Base-by-base conservation (phyloP, 805 yeast species). In the Kuraishia hungarica region DNA sequence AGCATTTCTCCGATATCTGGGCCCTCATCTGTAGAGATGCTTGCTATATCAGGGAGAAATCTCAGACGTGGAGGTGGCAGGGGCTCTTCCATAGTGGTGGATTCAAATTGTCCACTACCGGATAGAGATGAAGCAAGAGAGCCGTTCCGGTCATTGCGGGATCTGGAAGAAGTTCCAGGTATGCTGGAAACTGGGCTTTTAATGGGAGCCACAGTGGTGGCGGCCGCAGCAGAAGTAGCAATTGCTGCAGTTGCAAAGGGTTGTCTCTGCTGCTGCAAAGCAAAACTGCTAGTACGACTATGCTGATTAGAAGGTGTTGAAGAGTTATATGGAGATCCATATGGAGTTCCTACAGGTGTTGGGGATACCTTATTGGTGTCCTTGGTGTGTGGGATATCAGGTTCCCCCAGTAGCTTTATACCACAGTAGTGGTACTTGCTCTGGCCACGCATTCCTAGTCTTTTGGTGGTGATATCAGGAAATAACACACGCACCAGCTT, bases 381-480 rank as follows among this genome's bases (percentile, higher is more conserved):
- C 28, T 56, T 24, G 2, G 57, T 56, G 20, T 61, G 68, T 26
- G 59, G 58, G 56, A 67, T 59, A 60, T 62, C 66, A 29, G 65
- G 65, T 57, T 76, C 74, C 51, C 72, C 72, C 50, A 69, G 63
- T 24, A 78, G 61, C 60, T 76, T 78, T 53, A 91, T 75, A 2
- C 96, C 96, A 68, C 93, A 87, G 64, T 89, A 90, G 66, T 89
- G 96, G 68, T 91, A 91, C 65, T 86, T 86, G 21, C 93, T 83
- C 63, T 85, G 87, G 1, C 92, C 92, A 52, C 96, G 75, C 67
- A 84, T 81, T 1, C 97, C 97, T 54, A 90, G 72, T 54, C 97
- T 76, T 59, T 96, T 78, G 0, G 94, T 87, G 29, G 83, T 82
- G 58, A 89, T 72, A 54, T 74, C 73, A 0, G 96, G 94, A 61